These are phyloP conservation scores for Phytophthora parvispora DNA, from an alignment of 352 stramenopile species.

Conservation along the genomic window DNA sequence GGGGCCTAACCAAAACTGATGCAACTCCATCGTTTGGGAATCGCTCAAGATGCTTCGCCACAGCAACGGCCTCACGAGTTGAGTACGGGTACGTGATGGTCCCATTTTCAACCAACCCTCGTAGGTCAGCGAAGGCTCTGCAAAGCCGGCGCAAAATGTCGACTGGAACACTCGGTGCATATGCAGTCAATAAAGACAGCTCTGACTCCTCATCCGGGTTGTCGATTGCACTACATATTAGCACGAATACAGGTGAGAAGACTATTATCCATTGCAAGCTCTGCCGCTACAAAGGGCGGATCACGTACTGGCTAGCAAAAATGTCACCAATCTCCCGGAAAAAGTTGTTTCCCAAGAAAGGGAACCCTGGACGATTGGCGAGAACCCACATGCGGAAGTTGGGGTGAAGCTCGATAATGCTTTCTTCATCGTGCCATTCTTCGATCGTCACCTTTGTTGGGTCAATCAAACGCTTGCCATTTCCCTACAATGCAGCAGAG, in stretches of 20 bases:
- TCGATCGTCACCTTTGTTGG: conserved; percentile 73
- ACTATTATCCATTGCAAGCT: neutral
- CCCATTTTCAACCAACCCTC: conserved; percentile 89
- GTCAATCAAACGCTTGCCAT: conserved; percentile 90
- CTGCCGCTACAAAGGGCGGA: neutral
- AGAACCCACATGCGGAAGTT: conserved; percentile 96
- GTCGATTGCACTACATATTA: conserved; percentile 72
- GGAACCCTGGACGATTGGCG: conserved; percentile 96
- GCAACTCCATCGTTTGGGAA: conserved; percentile 94
- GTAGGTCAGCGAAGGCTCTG: conserved; percentile 92
- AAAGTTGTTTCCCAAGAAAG: conserved; percentile 98
- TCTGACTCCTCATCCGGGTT: conserved; percentile 94
- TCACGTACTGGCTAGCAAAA: conserved; percentile 91
- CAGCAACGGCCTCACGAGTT: conserved; percentile 93
- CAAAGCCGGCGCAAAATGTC: conserved; percentile 89
- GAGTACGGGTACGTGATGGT: conserved; percentile 96
- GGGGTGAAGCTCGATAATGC: conserved; percentile 93
- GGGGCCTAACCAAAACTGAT: conserved; percentile 61
- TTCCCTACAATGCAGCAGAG: conserved; percentile 55
- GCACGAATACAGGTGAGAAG: neutral
- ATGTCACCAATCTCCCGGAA: conserved; percentile 95
- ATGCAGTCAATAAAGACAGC: conserved; percentile 90
- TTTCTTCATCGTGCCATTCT: conserved; percentile 67
- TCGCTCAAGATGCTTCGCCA: conserved; percentile 94
- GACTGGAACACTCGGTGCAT: conserved; percentile 87